phyloP scores from a whole-genome alignment of 345 rosid genomes.

The Brassica cretica region DNA sequence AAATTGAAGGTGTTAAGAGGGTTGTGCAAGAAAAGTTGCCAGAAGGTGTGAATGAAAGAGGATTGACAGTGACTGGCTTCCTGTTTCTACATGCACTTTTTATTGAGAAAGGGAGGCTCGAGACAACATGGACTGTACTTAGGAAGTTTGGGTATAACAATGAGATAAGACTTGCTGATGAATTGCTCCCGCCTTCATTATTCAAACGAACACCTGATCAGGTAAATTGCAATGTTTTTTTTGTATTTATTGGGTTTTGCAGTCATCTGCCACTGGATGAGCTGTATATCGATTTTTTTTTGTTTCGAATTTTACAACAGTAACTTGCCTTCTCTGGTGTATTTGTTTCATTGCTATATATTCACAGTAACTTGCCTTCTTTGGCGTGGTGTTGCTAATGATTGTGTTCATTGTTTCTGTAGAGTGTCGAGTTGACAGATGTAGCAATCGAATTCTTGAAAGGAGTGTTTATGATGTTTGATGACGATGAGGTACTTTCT shows the following conservation, averaged over 20 bases:
- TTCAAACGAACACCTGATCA: constrained; percentile 84
- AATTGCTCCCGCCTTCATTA: constrained; percentile 70
- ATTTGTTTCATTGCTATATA: background rate
- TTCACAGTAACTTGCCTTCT: background rate
- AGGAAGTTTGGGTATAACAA: constrained; percentile 93
- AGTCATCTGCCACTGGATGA: background rate
- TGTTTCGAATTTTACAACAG: background rate
- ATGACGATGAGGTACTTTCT: constrained; percentile 57
- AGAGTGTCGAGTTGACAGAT: constrained; percentile 89
- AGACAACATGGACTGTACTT: constrained; percentile 98
- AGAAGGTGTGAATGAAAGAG: constrained; percentile 91
- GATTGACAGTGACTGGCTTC: constrained; percentile 92
- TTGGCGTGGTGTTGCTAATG: constrained; percentile 12
- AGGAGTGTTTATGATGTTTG: constrained; percentile 71
- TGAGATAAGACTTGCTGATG: constrained; percentile 89
- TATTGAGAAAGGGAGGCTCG: constrained; percentile 97
- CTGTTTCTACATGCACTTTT: constrained; percentile 95
- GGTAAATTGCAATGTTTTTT: constrained; percentile 44
- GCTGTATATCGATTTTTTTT: background rate
- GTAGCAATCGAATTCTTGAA: constrained; percentile 76
- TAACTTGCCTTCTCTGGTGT: background rate
- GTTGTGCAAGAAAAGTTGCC: constrained; percentile 92
- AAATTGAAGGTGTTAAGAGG: constrained; percentile 92
- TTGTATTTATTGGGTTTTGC: constrained; percentile 1
- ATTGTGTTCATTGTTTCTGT: constrained; percentile 35